phyloP scores from a whole-genome alignment of 371 early-diverging fungal species.

The Globomyces sp. region DNA sequence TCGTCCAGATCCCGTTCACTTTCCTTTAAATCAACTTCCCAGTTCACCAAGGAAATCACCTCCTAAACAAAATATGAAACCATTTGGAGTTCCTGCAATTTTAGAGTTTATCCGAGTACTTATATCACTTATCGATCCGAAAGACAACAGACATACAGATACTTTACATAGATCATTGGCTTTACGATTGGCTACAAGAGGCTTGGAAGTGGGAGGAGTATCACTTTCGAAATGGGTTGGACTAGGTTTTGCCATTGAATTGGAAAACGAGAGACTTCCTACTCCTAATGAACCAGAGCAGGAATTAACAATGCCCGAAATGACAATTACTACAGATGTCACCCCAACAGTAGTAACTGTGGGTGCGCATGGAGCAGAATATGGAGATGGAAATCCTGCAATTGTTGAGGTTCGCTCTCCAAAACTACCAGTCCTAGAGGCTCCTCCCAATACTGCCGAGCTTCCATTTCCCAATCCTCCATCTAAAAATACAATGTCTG shows the following conservation, averaged over 20 bases:
- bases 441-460: background rate
- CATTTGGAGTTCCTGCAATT: conserved; percentile 78
- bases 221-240: conserved; percentile 67
- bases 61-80: conserved; percentile 21
- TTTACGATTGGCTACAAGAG: conserved; percentile 61
- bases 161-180: conserved; percentile 86
- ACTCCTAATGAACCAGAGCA: background rate
- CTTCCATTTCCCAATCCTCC: background rate
- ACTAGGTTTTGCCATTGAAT: conserved; percentile 28
- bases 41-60: background rate
- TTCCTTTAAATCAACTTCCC: background rate
- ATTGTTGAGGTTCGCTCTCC: conserved; percentile 23
- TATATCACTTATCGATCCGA: conserved; percentile 85
- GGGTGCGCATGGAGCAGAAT: conserved; percentile 7
- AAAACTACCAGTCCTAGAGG: conserved; percentile 3
- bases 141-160: conserved; percentile 88
- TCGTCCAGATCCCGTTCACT: background rate
- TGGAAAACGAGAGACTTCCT: background rate
- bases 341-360: conserved; percentile 14
- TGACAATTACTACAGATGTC: conserved; percentile 17
- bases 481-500: background rate
- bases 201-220: conserved; percentile 80
- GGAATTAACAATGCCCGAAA: conserved; percentile 1
- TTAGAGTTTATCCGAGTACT: conserved; percentile 87
- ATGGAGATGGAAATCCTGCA: background rate